Conservation (phyloP, 225 moss, liverwort and hornwort species). For the Straminergon stramineum region DNA sequence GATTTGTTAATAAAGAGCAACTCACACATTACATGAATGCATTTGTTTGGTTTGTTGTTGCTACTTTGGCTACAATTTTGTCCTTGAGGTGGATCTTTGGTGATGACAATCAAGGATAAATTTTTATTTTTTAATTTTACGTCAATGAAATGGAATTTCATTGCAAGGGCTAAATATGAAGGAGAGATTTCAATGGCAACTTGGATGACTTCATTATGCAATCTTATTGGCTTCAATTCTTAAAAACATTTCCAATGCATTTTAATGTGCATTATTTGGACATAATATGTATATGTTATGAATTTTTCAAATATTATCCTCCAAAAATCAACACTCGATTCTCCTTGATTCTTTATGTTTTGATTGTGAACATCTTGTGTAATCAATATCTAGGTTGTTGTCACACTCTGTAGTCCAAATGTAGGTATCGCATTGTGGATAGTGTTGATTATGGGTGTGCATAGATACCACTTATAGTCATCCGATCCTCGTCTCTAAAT, state of each 20-base stretch:
- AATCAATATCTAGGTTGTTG: accelerated
- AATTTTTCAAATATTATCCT: background rate
- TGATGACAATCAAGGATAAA: background rate
- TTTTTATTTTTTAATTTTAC: too few species aligned
- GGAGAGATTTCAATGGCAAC: accelerated
- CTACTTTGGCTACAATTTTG: background rate
- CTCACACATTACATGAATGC: background rate
- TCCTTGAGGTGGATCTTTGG: background rate
- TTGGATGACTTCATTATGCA: background rate
- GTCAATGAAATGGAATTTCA: too few species aligned
- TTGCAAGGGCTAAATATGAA: too few species aligned
- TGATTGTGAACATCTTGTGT: background rate
- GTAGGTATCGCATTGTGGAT: accelerated
- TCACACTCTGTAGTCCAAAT: background rate
- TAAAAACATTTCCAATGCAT: background rate
- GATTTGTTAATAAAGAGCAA: background rate
- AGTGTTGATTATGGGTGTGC: background rate
- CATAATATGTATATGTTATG: accelerated
- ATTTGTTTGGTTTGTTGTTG: background rate
- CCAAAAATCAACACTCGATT: background rate
- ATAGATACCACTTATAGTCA: background rate
- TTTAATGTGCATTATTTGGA: background rate
- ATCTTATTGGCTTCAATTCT: too few species aligned
- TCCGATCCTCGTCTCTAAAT: accelerated
- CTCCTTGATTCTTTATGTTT: background rate